A percentile compares a stretch with the other conserved stretches of the same genome.
phyloP scores from a whole-genome alignment of 1,284 basidiomycete genomes.

The Pyrrhoderma lamaoense region DNA sequence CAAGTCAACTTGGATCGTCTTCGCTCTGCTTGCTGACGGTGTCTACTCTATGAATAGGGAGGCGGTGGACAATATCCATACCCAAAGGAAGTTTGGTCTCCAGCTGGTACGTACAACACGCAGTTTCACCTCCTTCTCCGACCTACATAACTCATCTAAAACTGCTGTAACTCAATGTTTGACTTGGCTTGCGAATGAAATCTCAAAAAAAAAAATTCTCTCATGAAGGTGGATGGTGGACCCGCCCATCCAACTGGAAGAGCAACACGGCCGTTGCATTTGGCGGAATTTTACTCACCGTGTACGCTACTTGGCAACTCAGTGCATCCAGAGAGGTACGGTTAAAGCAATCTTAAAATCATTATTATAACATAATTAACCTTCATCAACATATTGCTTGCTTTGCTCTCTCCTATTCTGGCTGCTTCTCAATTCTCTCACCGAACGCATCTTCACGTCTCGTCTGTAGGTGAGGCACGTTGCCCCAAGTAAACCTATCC shows the following conservation, averaged over 20 bases:
- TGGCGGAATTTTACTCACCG: conserved; percentile 49
- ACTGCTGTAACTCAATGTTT: no score
- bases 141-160: neutral
- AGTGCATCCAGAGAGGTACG: conserved; percentile 60
- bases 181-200: neutral
- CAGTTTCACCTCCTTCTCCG: neutral
- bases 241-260: conserved; percentile 62
- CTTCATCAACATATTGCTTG: conserved; percentile 9
- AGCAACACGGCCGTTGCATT: conserved; percentile 57
- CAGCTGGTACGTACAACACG: conserved; percentile 22
- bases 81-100: conserved; percentile 28
- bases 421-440: neutral
- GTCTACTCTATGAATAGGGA: no score
- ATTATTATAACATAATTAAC: conserved; percentile 20
- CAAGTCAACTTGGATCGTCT: no score
- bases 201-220: no score
- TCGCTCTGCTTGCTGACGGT: no score
- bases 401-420: neutral
- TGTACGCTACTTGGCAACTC: conserved; percentile 51
- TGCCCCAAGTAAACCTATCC: conserved; percentile 48
- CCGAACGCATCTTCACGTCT: neutral
- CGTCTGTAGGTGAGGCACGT: conserved; percentile 24
- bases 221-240: conserved; percentile 67
- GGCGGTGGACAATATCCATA: conserved; percentile 28
- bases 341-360: neutral